A percentile compares a stretch with the other conserved stretches of the same genome.
Conservation (phyloP, 441 rosid genomes). For the Populus hybrid region DNA sequence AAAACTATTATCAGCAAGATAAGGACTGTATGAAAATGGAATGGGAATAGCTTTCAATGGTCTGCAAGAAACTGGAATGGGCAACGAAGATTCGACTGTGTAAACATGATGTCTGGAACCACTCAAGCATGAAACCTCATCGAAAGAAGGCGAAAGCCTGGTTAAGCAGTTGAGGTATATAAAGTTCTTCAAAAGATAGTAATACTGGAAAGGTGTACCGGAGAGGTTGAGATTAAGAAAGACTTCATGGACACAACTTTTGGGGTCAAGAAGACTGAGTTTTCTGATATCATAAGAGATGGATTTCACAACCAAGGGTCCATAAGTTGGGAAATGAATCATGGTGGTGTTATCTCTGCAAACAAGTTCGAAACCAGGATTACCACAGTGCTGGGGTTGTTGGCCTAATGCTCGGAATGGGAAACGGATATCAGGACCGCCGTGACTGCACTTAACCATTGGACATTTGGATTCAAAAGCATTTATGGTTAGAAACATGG, state of each 20-base stretch:
- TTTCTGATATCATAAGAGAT: constrained; percentile 32
- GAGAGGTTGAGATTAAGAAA: constrained; percentile 62
- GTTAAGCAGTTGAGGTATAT: constrained; percentile 58
- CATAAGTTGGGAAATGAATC: constrained; percentile 44
- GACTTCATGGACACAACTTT: constrained; percentile 50
- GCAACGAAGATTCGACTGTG: constrained; percentile 28
- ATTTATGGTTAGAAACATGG: constrained; percentile 6
- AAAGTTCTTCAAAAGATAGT: constrained; percentile 40
- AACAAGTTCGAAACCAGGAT: constrained; percentile 35
- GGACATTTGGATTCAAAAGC: constrained; percentile 21
- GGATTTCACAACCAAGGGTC: constrained; percentile 46
- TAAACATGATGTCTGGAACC: constrained; percentile 39
- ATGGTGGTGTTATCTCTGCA: constrained; percentile 43
- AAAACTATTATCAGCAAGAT: constrained; percentile 46
- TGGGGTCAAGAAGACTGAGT: constrained; percentile 47
- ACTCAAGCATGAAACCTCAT: constrained; percentile 53
- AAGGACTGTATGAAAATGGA: no score
- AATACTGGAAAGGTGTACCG: constrained; percentile 45
- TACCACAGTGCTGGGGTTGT: constrained; percentile 25
- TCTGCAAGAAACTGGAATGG: constrained; percentile 37
- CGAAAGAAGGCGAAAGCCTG: constrained; percentile 25
- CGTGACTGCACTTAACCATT: constrained; percentile 26
- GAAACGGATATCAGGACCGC: constrained; percentile 31
- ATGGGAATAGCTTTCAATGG: constrained; percentile 43
- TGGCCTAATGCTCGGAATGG: constrained; percentile 38